A percentile compares a stretch with the other conserved stretches of the same genome.
Conservation (phyloP, 1,284 basidiomycete species). For the Tylopilus orsonianus region DNA sequence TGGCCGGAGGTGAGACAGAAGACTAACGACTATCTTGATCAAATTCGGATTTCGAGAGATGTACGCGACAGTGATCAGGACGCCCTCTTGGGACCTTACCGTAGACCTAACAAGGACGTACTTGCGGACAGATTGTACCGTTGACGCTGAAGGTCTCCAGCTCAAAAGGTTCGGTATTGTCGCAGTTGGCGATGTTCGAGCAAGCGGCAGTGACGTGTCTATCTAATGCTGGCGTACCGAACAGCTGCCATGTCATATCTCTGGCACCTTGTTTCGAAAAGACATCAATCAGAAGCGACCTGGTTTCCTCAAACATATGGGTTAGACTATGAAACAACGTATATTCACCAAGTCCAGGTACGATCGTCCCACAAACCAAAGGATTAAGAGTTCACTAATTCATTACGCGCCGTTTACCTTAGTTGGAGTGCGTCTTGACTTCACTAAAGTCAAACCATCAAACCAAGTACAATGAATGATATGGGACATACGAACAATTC, state of each 20-base stretch:
- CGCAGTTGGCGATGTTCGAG: neutral
- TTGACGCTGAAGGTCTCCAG: neutral
- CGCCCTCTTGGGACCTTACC: neutral
- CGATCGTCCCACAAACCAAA: neutral
- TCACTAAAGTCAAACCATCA: conserved; percentile 20
- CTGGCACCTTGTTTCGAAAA: no score
- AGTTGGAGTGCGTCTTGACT: conserved; percentile 4
- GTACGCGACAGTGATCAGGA: neutral
- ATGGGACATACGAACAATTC: conserved; percentile 24
- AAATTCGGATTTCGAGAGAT: no score
- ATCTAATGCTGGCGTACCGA: neutral
- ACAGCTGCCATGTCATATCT: neutral
- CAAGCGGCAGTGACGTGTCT: neutral
- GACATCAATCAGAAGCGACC: no score
- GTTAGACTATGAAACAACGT: no score
- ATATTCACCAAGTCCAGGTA: no score
- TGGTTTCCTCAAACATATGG: no score
- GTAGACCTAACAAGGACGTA: neutral
- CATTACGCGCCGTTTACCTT: neutral
- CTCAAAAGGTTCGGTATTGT: neutral
- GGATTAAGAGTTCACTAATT: neutral
- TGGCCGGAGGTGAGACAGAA: no score
- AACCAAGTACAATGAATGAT: neutral
- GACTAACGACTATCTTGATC: no score
- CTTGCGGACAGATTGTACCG: neutral